Base-by-base conservation (phyloP, 495 filamentous ascomycete species). In the Viridothelium virens region DNA sequence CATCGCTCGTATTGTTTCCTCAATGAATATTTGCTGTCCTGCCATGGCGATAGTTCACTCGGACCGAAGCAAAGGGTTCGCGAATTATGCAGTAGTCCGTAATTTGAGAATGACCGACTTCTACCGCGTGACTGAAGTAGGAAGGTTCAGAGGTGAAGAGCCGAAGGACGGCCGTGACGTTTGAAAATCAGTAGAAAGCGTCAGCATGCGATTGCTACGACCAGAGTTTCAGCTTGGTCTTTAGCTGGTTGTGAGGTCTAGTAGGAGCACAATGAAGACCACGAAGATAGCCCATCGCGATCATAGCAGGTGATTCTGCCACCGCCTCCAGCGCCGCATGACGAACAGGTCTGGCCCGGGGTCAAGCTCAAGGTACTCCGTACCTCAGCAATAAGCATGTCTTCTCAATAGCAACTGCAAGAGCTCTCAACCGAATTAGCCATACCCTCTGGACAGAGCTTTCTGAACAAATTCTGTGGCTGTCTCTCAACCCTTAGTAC, bases 1-100 rank as follows among this genome's bases (percentile, higher is more conserved):
- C 87, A 93, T 89, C 62, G 81, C 87, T 67, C 84, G 78, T 68
- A 92, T 90, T 2, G 87, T 91, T 69, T 90, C 88, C 56, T 84
- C 82, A 69, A 91, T 87, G 68, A 87, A 74, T 61, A 83, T 81
- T 70, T 86, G 86, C 74, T 91, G 88, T 67, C 86, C 81, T 68
- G 89, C 82, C 90, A 92, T 93, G 72, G 72, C 76, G 77, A 67
- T 68, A 73, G 69, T 25, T 3, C n/a, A 39, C 6, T 5, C n/a
- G 61, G 38, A 16, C 34, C 37, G 14, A 2, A 41, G 37, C 37
- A 41, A n/a, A 1, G 61, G 4, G 11, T 39, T 41, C 5, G 38
- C 41, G 37, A 9, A 41, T 9, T 14, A 0, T 41, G 61, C 25
- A 41, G 61, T 25, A 11, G 2, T 34, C 14, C 31, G 31, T 25